Conservation (phyloP, 306 rosid genomes). For the Acmispon strigosus region DNA sequence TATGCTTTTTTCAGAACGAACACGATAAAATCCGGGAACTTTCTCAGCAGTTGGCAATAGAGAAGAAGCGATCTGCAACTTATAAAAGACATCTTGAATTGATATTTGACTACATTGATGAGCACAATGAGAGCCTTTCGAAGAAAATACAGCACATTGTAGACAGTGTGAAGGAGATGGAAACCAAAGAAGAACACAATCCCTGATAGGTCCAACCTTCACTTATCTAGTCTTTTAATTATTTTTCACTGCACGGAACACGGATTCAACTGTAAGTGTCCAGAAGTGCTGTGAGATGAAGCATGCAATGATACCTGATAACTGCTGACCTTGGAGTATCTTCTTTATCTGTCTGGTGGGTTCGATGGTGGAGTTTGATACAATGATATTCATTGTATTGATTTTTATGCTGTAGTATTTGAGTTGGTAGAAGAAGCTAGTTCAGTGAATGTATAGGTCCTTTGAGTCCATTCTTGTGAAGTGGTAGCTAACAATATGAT, state of each 20-base stretch:
- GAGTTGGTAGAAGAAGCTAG: conserved; percentile 26
- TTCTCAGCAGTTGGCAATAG: conserved; percentile 76
- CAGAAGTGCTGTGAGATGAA: conserved; percentile 24
- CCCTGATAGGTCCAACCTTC: conserved; percentile 41
- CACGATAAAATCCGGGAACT: conserved; percentile 87
- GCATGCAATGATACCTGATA: conserved; percentile 14
- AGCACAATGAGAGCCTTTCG: conserved; percentile 77
- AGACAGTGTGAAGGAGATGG: conserved; percentile 78
- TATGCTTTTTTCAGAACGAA: conserved; percentile 49
- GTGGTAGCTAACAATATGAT: conserved; percentile 13
- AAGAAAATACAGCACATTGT: conserved; percentile 86
- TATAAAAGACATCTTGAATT: conserved; percentile 93
- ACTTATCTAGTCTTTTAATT: neutral
- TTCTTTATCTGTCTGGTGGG: no score
- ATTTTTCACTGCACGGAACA: conserved; percentile 1
- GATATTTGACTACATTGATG: conserved; percentile 82
- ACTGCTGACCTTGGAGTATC: conserved; percentile 21
- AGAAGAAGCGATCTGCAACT: conserved; percentile 78
- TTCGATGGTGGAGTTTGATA: conserved; percentile 18
- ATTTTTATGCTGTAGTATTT: neutral
- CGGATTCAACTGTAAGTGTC: conserved; percentile 4
- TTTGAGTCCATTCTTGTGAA: conserved; percentile 28
- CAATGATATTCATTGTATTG: conserved; percentile 34
- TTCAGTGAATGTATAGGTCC: conserved; percentile 33
- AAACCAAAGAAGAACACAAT: conserved; percentile 49